Base-by-base conservation (phyloP, 1,139 yeast genomes). In the Waltiozyma sp. region DNA sequence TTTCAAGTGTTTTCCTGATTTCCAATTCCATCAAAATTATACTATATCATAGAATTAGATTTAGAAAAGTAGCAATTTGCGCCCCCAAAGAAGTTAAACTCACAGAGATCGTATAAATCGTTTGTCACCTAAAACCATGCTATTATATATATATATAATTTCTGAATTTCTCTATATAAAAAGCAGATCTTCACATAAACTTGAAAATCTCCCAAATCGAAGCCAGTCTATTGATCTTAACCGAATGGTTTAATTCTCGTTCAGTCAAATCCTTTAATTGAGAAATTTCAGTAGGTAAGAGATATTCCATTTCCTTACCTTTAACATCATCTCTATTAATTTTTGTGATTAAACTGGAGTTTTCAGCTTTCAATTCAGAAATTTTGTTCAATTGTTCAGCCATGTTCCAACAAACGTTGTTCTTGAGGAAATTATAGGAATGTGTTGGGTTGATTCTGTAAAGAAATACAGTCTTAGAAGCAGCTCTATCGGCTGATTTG, bases 261-360 rank as follows among this genome's bases (percentile, higher is more conserved):
- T 69, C 71, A 48, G 75, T 79, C 49, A 85, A 70, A 51, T 69
- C 68, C 47, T 75, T 75, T 53, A 88, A 68, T 48, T 84, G 89
- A 47, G 76, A 72, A 50, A 85, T 68, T 60, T 91, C 98, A 41
- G 81, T 74, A 13, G 81, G 80, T 41, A 88, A 67, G 42, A 91
- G 66, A 47, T 83, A 70, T 53, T 83, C 86, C 31, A 75, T 76
- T 59, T 87, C 96, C 50, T 76, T 76, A 1, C 93, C 95, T 56
- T 77, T 78, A 28, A 91, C 96, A 59, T 91, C 97, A 48, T 84
- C 95, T 61, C 97, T 74, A 49, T 81, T 83, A 46, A 89, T 78
- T 59, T 89, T 89, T 19, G 80, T 80, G 46, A 89, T 67, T 45
- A 91, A 69, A 14, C 82, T 77, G 40, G 73, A 68, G 58, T 87